phyloP scores from a whole-genome alignment of 495 filamentous ascomycete genomes.

The Aspergillus diversus region DNA sequence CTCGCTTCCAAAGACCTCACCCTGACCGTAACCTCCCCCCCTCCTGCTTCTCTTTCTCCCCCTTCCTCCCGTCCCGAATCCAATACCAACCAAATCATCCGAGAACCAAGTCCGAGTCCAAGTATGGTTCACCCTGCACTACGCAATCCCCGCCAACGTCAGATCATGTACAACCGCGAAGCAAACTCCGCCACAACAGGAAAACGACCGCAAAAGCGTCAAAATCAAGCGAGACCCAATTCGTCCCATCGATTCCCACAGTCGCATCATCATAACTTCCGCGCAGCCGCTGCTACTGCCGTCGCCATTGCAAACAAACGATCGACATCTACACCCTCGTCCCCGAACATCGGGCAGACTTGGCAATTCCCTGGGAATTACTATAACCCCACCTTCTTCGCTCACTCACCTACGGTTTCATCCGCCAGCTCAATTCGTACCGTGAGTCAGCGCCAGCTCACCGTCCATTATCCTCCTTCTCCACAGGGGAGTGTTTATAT shows the following conservation, averaged over 20 bases:
- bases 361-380: too few species aligned
- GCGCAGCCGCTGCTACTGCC: too few species aligned
- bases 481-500: not conserved
- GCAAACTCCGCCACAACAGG: not conserved
- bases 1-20: constrained; percentile 2
- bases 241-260: too few species aligned
- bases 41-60: constrained; percentile 22
- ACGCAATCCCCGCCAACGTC: constrained; percentile 20
- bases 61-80: constrained; percentile 6
- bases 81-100: constrained; percentile 7
- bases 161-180: constrained; percentile 28
- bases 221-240: not conserved
- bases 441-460: not conserved
- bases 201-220: not conserved
- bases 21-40: not conserved
- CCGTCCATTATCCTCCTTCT: not conserved
- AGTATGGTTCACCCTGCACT: constrained; percentile 30
- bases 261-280: too few species aligned
- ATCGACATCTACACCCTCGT: too few species aligned
- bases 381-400: not conserved
- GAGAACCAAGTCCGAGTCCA: constrained; percentile 23
- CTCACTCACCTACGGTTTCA: not conserved
- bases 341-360: too few species aligned
- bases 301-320: too few species aligned
- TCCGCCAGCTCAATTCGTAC: not conserved